Evolutionary conservation across 169 alveolate species (phyloP).

Genomic region (Plasmodium reichenowi): DNA sequence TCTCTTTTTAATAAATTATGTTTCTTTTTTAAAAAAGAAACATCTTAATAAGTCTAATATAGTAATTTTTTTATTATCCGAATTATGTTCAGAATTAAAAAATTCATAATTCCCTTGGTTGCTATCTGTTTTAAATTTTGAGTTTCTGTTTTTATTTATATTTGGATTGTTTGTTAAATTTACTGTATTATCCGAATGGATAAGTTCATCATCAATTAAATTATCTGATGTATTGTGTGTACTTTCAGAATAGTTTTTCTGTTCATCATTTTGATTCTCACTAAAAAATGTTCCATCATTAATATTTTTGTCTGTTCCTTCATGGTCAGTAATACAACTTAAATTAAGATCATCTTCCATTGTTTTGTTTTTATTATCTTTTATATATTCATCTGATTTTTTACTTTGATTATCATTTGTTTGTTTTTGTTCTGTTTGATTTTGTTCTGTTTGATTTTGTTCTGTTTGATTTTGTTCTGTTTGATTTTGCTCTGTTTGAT

Average conservation of each 20-base stretch:
- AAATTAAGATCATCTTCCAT: background rate
- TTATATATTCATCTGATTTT: background rate
- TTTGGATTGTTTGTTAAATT: slow-evolving; percentile 21
- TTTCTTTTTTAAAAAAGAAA: slow-evolving; percentile 37
- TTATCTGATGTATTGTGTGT: too few relatives aligned
- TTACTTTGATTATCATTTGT: background rate
- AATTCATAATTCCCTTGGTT: slow-evolving; percentile 22
- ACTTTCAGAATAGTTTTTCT: too few relatives aligned
- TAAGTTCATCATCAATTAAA: background rate
- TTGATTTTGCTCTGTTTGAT: too few relatives aligned
- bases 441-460: background rate
- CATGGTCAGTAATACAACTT: background rate
- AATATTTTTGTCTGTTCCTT: background rate
- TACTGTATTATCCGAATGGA: slow-evolving; percentile 6
- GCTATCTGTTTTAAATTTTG: slow-evolving; percentile 13
- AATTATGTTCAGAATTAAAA: slow-evolving; percentile 37
- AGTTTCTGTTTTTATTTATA: slow-evolving; percentile 38
- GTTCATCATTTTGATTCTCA: too few relatives aligned
- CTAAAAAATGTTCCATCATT: background rate
- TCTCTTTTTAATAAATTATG: background rate
- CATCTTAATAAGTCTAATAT: slow-evolving; percentile 27
- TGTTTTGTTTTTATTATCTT: slow-evolving; percentile 5
- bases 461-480: too few relatives aligned
- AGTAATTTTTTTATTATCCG: slow-evolving; percentile 31
- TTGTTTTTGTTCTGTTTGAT: background rate